These are phyloP conservation scores for Tripterygium wilfordii DNA, from an alignment of 177 flowering plant genomes.

Conservation along the genomic window DNA sequence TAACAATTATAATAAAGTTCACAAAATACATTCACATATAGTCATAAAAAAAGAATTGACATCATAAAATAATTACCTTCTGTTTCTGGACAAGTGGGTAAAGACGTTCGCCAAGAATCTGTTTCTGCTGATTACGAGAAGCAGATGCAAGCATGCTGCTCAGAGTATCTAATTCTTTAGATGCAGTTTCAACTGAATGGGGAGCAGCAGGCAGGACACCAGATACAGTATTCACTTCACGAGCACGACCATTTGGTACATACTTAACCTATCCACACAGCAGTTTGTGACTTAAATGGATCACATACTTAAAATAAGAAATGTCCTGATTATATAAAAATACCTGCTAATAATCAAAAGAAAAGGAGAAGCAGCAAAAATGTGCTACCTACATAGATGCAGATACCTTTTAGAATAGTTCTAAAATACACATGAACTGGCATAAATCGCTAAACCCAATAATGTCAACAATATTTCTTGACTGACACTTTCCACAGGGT, in stretches of 20 bases:
- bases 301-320: background rate
- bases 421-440: too few species aligned
- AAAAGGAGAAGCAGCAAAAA: too few species aligned
- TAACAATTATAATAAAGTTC: background rate
- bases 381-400: too few species aligned
- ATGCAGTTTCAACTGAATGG: constrained; percentile 23
- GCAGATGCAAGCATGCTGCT: constrained; percentile 76
- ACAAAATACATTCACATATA: background rate
- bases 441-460: too few species aligned
- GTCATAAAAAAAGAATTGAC: too few species aligned
- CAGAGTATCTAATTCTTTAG: constrained; percentile 48
- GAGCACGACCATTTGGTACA: constrained; percentile 40
- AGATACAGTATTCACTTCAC: constrained; percentile 35
- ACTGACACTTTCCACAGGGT: too few species aligned
- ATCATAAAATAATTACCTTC: constrained; percentile 35
- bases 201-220: constrained; percentile 26
- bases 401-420: too few species aligned
- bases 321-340: background rate
- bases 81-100: constrained; percentile 64
- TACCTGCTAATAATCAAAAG: too few species aligned
- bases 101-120: constrained; percentile 79
- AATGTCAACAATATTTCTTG: too few species aligned
- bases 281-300: constrained; percentile 17
- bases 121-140: constrained; percentile 67
- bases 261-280: constrained; percentile 36